A percentile compares a stretch with the other conserved stretches of the same genome.
phyloP scores from a whole-genome alignment of 2,329 filamentous ascomycete species.

The Coleophoma eucalyptorum region DNA sequence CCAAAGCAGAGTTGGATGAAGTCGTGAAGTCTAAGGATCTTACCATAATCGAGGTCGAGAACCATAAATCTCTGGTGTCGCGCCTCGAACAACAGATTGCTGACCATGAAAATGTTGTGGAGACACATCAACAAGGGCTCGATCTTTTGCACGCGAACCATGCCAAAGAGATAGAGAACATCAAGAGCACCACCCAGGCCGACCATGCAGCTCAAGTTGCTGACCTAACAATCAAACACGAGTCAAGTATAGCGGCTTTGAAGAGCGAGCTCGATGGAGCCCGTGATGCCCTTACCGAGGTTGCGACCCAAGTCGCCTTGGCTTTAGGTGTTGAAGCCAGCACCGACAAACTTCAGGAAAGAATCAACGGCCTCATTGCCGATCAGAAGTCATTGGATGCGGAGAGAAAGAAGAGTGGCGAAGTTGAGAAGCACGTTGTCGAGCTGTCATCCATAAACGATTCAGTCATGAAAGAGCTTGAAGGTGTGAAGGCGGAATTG shows the following conservation, averaged over 20 bases:
- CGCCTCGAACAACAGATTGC: slow-evolving; percentile 56
- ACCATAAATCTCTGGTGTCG: slow-evolving; percentile 39
- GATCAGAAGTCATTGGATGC: slow-evolving; percentile 56
- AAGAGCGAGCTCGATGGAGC: slow-evolving; percentile 61
- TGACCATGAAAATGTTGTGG: slow-evolving; percentile 55
- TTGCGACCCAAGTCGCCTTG: slow-evolving; percentile 59
- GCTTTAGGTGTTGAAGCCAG: slow-evolving; percentile 60
- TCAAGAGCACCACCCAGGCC: slow-evolving; percentile 45
- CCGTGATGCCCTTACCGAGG: slow-evolving; percentile 61
- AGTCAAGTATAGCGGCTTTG: slow-evolving; percentile 50
- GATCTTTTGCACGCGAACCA: slow-evolving; percentile 46
- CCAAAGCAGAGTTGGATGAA: slow-evolving; percentile 65
- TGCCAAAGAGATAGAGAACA: slow-evolving; percentile 42
- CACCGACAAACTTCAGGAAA: slow-evolving; percentile 63
- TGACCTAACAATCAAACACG: slow-evolving; percentile 56
- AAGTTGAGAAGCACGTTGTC: slow-evolving; percentile 50
- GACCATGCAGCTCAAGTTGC: slow-evolving; percentile 55
- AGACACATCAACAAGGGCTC: slow-evolving; percentile 48
- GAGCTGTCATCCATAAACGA: slow-evolving; percentile 57
- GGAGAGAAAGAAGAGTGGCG: slow-evolving; percentile 54
- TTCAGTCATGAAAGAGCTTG: slow-evolving; percentile 57
- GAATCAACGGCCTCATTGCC: slow-evolving; percentile 52
- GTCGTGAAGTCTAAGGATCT: slow-evolving; percentile 55
- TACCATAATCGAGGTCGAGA: slow-evolving; percentile 35
- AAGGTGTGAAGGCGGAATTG: slow-evolving; percentile 52